Conservation (phyloP, 495 filamentous ascomycete species). For the Trichocladium antarcticum region DNA sequence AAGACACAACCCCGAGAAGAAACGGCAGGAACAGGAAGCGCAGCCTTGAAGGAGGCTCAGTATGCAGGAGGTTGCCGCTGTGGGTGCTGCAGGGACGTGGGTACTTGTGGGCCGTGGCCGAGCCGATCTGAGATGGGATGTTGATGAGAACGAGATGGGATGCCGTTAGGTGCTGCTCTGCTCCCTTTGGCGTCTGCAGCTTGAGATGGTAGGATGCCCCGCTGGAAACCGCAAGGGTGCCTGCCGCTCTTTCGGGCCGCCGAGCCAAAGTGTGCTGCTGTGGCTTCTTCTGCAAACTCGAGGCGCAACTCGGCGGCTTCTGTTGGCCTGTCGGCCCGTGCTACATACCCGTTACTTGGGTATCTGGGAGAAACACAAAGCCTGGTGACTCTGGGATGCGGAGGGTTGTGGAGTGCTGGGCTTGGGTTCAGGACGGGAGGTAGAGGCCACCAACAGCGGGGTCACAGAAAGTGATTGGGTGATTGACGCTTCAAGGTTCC, state of each 20-base stretch:
- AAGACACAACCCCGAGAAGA: neutral
- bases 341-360: too few species aligned
- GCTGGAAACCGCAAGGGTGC: neutral
- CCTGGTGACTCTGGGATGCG: neutral
- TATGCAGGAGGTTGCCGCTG: slow-evolving; percentile 11
- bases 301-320: neutral
- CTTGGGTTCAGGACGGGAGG: neutral
- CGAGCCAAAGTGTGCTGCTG: neutral
- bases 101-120: neutral
- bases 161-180: slow-evolving; percentile 2
- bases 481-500: slow-evolving; percentile 24
- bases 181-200: neutral
- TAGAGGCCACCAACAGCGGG: slow-evolving; percentile 26
- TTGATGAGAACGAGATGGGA: neutral
- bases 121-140: slow-evolving; percentile 10
- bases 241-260: neutral
- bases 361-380: slow-evolving; percentile 12
- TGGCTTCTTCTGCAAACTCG: neutral
- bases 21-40: neutral
- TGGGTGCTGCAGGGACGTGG: slow-evolving; percentile 9
- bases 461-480: slow-evolving; percentile 23
- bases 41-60: neutral
- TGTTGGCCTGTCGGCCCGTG: slow-evolving; percentile 3
- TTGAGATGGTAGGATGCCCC: neutral
- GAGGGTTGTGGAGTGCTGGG: slow-evolving; percentile 4